phyloP scores from a whole-genome alignment of 2,329 filamentous ascomycete genomes.

The Escovopsis weberi region DNA sequence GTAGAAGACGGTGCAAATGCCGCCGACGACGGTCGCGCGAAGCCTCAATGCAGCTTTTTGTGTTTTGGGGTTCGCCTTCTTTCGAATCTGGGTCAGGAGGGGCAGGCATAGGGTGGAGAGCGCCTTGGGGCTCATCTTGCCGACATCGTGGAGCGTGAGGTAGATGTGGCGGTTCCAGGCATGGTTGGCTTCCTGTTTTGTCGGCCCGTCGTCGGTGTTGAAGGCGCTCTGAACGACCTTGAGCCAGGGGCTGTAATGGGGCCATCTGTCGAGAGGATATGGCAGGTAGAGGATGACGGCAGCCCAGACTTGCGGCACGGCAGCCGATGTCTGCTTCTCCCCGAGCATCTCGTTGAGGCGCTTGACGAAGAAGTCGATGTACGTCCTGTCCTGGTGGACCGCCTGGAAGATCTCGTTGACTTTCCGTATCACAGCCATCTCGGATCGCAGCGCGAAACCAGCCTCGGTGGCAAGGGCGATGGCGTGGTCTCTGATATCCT shows the following conservation, averaged over 20 bases:
- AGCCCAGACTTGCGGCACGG: slow-evolving; percentile 83
- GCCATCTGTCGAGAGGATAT: slow-evolving; percentile 52
- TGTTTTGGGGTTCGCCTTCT: slow-evolving; percentile 43
- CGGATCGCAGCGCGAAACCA: slow-evolving; percentile 53
- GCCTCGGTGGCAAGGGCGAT: slow-evolving; percentile 61
- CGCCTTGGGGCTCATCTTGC: slow-evolving; percentile 32
- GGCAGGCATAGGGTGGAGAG: slow-evolving; percentile 45
- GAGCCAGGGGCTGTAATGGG: slow-evolving; percentile 60
- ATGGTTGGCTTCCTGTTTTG: slow-evolving; percentile 61
- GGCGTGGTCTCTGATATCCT: slow-evolving; percentile 61
- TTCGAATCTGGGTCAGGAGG: slow-evolving; percentile 52
- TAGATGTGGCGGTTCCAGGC: slow-evolving; percentile 82
- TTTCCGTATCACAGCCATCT: slow-evolving; percentile 51
- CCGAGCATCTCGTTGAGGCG: slow-evolving; percentile 56
- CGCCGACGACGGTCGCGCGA: slow-evolving; percentile 44
- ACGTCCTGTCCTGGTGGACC: slow-evolving; percentile 37
- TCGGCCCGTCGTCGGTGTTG: slow-evolving; percentile 58
- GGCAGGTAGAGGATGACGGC: slow-evolving; percentile 66
- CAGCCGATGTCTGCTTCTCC: slow-evolving; percentile 32
- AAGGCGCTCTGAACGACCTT: slow-evolving; percentile 70
- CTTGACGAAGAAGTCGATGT: slow-evolving; percentile 54
- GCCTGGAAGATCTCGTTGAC: slow-evolving; percentile 50
- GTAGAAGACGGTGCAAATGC: slow-evolving; percentile 69
- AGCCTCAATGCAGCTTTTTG: slow-evolving; percentile 36
- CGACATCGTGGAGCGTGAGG: slow-evolving; percentile 45